A percentile compares a stretch with the other conserved stretches of the same genome.
phyloP scores from a whole-genome alignment of 495 filamentous ascomycete species.

The Neurospora intermedia region DNA sequence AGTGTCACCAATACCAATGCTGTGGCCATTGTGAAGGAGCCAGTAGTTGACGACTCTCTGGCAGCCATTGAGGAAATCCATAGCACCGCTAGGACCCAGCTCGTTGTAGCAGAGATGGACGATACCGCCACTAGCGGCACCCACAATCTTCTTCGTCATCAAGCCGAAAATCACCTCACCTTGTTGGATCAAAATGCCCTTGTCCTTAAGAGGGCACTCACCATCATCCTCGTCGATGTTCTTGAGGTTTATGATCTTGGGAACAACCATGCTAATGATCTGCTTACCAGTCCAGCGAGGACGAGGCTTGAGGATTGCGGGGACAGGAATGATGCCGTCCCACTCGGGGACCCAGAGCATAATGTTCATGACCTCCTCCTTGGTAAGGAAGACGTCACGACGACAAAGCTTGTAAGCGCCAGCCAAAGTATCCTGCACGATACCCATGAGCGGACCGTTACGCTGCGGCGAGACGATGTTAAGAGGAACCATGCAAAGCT shows the following conservation, averaged over 20 bases:
- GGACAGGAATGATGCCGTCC: constrained; percentile 88
- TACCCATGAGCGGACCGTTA: constrained; percentile 97
- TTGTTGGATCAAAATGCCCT: constrained; percentile 69
- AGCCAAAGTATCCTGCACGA: constrained; percentile 94
- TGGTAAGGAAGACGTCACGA: constrained; percentile 80
- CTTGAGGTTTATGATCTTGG: constrained; percentile 70
- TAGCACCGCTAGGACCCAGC: constrained; percentile 68
- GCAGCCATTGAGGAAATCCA: constrained; percentile 89
- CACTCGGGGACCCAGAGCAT: constrained; percentile 95
- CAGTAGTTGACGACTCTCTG: constrained; percentile 93
- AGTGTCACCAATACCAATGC: constrained; percentile 97
- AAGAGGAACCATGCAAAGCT: constrained; percentile 90
- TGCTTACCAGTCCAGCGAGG: constrained; percentile 99
- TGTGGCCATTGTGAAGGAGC: constrained; percentile 96
- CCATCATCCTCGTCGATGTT: constrained; percentile 46
- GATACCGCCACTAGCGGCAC: constrained; percentile 75
- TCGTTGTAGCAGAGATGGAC: constrained; percentile 97
- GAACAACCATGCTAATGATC: constrained; percentile 87
- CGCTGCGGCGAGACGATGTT: constrained; percentile 98
- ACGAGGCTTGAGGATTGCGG: constrained; percentile 81
- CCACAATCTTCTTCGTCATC: constrained; percentile 86
- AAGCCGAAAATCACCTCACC: constrained; percentile 87
- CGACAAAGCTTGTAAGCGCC: constrained; percentile 95
- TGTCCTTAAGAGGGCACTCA: constrained; percentile 60
- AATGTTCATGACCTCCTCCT: constrained; percentile 87